Percentiles rank a stretch among this genome's conserved stretches.
These are phyloP conservation scores for Populus trichocarpa DNA, from an alignment of 441 rosid genomes.

Conservation along the genomic window DNA sequence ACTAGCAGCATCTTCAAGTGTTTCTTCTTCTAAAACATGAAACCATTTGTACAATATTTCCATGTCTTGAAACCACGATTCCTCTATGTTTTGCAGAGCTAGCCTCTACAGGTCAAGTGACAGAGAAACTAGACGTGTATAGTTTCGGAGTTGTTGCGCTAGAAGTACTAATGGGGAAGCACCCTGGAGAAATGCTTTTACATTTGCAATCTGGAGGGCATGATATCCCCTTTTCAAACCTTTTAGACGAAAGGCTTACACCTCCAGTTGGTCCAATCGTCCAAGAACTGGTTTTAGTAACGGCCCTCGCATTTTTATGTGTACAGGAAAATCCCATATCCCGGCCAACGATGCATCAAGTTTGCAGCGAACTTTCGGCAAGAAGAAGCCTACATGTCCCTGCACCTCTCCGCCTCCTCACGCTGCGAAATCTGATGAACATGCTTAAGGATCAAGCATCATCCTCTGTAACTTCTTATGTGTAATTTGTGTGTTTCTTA, in stretches of 20 bases:
- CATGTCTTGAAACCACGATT: neutral
- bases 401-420: constrained; percentile 1
- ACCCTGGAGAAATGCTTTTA: constrained; percentile 20
- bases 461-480: too few relatives aligned
- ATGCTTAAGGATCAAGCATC: neutral
- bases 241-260: constrained; percentile 7
- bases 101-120: constrained; percentile 15
- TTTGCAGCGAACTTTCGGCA: constrained; percentile 3
- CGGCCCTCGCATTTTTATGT: constrained; percentile 5
- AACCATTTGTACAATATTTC: neutral
- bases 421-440: constrained; percentile 13
- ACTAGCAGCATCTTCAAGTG: neutral
- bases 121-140: constrained; percentile 23
- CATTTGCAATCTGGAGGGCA: constrained; percentile 13
- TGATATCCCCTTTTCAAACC: constrained; percentile 10
- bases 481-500: neutral
- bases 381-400: neutral
- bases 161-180: constrained; percentile 23
- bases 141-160: constrained; percentile 23
- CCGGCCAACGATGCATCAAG: constrained; percentile 20
- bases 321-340: neutral
- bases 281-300: constrained; percentile 7
- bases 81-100: constrained; percentile 21
- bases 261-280: constrained; percentile 9
- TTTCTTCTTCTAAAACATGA: neutral